Evolutionary conservation across 768 basidiomycete species (phyloP).

Genomic region (Crucibulum laeve): DNA sequence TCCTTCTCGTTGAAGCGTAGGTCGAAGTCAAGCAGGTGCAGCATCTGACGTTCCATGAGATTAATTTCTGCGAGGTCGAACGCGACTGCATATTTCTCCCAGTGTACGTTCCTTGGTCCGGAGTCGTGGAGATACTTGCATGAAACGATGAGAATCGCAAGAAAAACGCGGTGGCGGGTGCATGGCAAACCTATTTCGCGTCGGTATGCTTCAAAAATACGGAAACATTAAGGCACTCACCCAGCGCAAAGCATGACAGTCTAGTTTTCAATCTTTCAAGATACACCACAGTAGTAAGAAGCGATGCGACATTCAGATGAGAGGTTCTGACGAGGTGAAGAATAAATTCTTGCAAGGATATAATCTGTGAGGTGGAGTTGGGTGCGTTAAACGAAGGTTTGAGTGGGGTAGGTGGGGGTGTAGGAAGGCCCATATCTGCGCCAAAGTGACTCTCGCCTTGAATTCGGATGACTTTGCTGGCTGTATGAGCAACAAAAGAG

Average conservation of each 20-base stretch:
- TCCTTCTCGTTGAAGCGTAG: conserved; percentile 87
- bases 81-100: conserved; percentile 72
- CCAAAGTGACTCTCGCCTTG: no score
- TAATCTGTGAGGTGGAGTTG: conserved; percentile 20
- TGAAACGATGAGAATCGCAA: conserved; percentile 92
- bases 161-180: conserved; percentile 92
- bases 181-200: conserved; percentile 66
- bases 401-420: conserved; percentile 67
- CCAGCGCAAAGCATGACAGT: conserved; percentile 81
- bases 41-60: conserved; percentile 95
- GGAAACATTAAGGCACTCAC: conserved; percentile 35
- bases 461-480: no score
- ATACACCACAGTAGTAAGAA: conserved; percentile 88
- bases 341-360: conserved; percentile 83
- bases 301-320: conserved; percentile 86
- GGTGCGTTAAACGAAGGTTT: conserved; percentile 29
- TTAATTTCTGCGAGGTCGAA: conserved; percentile 84
- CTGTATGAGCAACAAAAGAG: no score
- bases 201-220: background rate
- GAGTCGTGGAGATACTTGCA: conserved; percentile 97
- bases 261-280: conserved; percentile 81
- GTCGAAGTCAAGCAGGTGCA: conserved; percentile 89
- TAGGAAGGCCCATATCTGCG: conserved; percentile 37
- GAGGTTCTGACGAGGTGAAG: conserved; percentile 71
- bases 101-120: conserved; percentile 94